These are phyloP conservation scores for Wallacemonas collosoma DNA, from an alignment of 208 protist genomes.

Conservation along the genomic window DNA sequence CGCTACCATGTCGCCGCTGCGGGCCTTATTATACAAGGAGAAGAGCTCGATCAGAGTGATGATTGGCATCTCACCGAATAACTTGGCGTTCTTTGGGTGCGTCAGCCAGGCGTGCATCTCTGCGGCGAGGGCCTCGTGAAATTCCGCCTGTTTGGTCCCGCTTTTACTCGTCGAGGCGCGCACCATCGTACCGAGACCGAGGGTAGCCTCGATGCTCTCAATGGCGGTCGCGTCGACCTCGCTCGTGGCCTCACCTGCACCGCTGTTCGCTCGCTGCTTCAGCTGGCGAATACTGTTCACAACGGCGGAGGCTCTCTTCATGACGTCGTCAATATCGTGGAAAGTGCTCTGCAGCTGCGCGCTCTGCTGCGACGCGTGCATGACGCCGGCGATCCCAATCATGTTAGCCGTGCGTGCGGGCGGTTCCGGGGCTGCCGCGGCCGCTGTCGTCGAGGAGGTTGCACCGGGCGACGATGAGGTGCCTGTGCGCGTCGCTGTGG, in stretches of 20 bases:
- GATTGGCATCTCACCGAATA: constrained; percentile 74
- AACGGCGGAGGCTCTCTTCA: constrained; percentile 74
- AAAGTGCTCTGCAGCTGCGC: constrained; percentile 56
- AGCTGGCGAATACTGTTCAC: constrained; percentile 69
- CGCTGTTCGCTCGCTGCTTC: constrained; percentile 41
- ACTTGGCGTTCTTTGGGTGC: constrained; percentile 68
- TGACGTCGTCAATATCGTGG: constrained; percentile 84
- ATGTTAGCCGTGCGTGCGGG: constrained; percentile 39
- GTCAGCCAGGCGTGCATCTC: constrained; percentile 87
- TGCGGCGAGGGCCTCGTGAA: constrained; percentile 60
- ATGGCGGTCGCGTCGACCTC: constrained; percentile 44
- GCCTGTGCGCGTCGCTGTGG: not conserved
- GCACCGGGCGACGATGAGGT: too few species aligned
- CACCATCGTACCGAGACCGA: constrained; percentile 73
- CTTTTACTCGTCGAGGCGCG: constrained; percentile 19
- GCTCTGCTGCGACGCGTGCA: constrained; percentile 53
- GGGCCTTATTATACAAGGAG: constrained; percentile 84
- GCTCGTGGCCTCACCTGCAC: constrained; percentile 23
- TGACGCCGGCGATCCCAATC: constrained; percentile 77
- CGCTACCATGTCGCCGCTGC: constrained; percentile 75
- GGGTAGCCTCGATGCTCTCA: constrained; percentile 86
- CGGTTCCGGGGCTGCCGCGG: not conserved
- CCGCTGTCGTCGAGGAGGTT: not conserved
- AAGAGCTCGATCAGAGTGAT: constrained; percentile 86
- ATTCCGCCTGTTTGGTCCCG: constrained; percentile 24